Evolutionary conservation across 2,329 filamentous ascomycete genomes (phyloP).

Genomic region (Chaetomiaceae sp.): DNA sequence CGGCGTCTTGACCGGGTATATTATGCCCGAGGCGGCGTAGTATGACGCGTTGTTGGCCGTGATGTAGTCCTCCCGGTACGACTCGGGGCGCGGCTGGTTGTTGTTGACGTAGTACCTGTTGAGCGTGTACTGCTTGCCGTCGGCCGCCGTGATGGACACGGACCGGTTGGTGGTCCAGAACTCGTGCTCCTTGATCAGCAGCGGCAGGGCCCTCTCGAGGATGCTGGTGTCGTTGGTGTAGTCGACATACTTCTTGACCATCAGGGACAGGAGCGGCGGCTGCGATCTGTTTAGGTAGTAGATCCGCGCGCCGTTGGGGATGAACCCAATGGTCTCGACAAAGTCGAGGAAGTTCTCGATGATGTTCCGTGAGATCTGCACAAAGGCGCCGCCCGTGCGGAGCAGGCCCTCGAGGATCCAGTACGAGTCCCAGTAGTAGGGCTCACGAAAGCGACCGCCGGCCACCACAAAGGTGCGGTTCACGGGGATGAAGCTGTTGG

Average conservation of each 20-base stretch:
- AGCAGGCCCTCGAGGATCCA: conserved; percentile 64
- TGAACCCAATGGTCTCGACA: conserved; percentile 59
- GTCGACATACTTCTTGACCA: conserved; percentile 60
- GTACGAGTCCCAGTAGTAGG: conserved; percentile 68
- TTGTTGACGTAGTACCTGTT: conserved; percentile 58
- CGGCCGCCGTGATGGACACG: conserved; percentile 43
- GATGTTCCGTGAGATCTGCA: conserved; percentile 58
- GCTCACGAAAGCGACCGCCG: conserved; percentile 65
- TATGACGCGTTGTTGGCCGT: conserved; percentile 63
- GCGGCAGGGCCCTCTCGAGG: conserved; percentile 54
- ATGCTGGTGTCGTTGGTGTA: conserved; percentile 60
- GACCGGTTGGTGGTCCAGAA: conserved; percentile 61
- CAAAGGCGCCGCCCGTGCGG: conserved; percentile 59
- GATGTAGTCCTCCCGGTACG: conserved; percentile 60
- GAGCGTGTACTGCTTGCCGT: conserved; percentile 47
- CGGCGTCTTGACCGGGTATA: conserved; percentile 48
- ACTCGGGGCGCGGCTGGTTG: conserved; percentile 63
- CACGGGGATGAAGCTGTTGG: conserved; percentile 60
- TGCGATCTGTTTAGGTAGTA: conserved; percentile 67
- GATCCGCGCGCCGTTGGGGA: conserved; percentile 62
- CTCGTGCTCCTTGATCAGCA: conserved; percentile 58
- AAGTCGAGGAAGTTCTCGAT: conserved; percentile 68
- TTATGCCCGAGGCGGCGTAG: conserved; percentile 52
- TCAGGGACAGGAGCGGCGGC: conserved; percentile 60
- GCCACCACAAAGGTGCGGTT: conserved; percentile 67